phyloP scores from a whole-genome alignment of 345 rosid genomes.

The Aurinia saxatilis region DNA sequence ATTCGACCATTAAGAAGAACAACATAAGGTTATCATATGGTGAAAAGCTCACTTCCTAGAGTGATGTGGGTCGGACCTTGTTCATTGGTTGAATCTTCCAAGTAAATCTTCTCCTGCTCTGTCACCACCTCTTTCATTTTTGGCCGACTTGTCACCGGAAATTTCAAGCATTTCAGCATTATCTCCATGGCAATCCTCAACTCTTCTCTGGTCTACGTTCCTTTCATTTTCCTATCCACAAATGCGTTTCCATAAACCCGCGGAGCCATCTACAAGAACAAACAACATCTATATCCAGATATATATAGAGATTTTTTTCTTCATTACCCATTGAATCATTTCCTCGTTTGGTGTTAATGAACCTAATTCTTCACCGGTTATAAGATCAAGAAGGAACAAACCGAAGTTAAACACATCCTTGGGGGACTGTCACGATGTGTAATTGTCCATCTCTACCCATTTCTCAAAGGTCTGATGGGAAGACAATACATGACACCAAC shows the following conservation, averaged over 20 bases:
- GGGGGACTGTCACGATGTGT: too few relatives aligned
- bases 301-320: too few relatives aligned
- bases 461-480: slow-evolving; percentile 98
- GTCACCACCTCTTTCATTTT: slow-evolving; percentile 41
- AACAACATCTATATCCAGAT: slow-evolving; percentile 38
- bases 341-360: slow-evolving; percentile 36
- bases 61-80: slow-evolving; percentile 42
- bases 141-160: too few relatives aligned
- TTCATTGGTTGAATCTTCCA: slow-evolving; percentile 42
- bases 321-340: too few relatives aligned
- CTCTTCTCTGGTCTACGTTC: too few relatives aligned
- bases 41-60: slow-evolving; percentile 62
- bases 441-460: slow-evolving; percentile 91
- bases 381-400: slow-evolving; percentile 60
- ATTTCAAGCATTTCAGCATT: too few relatives aligned
- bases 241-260: too few relatives aligned
- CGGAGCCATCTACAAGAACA: too few relatives aligned
- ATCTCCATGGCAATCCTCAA: too few relatives aligned
- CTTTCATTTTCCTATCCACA: too few relatives aligned
- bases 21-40: not conserved
- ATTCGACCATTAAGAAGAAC: too few relatives aligned
- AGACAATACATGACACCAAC: slow-evolving; percentile 92
- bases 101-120: slow-evolving; percentile 48
- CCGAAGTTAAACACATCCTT: slow-evolving; percentile 67
- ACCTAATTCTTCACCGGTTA: slow-evolving; percentile 38